Evolutionary conservation across 2,329 filamentous ascomycete species (phyloP).

Genomic region (Colletotrichum neosansevieriae): DNA sequence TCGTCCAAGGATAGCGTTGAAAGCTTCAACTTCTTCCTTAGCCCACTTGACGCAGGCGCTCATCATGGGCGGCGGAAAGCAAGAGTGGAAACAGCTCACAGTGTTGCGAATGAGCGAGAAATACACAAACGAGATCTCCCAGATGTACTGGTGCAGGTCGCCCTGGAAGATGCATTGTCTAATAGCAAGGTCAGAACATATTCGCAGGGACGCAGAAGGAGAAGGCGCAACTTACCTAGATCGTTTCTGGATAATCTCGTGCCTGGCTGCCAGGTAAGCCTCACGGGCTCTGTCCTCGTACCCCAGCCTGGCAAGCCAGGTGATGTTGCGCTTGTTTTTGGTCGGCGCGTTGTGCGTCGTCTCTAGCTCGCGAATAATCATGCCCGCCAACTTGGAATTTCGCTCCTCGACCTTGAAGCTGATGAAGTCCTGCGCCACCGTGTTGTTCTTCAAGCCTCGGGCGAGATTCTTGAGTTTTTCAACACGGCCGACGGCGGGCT

Average conservation of each 20-base stretch:
- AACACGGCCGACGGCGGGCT: constrained; percentile 83
- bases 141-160: constrained; percentile 91
- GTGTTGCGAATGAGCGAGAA: constrained; percentile 96
- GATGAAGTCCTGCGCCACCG: constrained; percentile 91
- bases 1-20: constrained; percentile 84
- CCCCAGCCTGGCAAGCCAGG: constrained; percentile 86
- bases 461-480: constrained; percentile 87
- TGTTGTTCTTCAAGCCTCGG: constrained; percentile 84
- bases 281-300: constrained; percentile 92
- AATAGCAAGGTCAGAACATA: constrained; percentile 7
- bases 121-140: constrained; percentile 94
- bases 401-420: constrained; percentile 90
- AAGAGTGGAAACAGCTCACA: constrained; percentile 86
- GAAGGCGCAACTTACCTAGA: constrained; percentile 71
- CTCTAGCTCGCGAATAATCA: constrained; percentile 82
- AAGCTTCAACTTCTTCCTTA: constrained; percentile 93
- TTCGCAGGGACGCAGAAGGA: neutral
- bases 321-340: constrained; percentile 84
- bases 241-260: constrained; percentile 82
- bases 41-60: constrained; percentile 98
- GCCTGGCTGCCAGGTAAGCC: constrained; percentile 84
- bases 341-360: constrained; percentile 81
- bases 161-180: constrained; percentile 97
- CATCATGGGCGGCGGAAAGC: constrained; percentile 88
- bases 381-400: constrained; percentile 79